phyloP scores from a whole-genome alignment of 352 stramenopile genomes.

The Globisporangium echinulatum region DNA sequence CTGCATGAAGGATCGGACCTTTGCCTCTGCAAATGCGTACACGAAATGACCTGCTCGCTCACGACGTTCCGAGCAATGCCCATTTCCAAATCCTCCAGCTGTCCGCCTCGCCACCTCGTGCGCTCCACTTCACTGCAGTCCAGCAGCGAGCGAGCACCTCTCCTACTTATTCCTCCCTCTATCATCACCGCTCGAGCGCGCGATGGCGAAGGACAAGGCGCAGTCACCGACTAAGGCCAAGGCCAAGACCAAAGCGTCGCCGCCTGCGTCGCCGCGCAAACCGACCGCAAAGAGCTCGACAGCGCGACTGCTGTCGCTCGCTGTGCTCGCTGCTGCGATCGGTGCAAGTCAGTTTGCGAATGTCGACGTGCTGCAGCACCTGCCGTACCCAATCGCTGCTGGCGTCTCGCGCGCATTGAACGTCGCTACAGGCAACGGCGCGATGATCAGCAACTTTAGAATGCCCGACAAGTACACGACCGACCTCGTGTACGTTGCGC shows the following conservation, averaged over 20 bases:
- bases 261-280: constrained; percentile 6
- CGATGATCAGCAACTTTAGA: constrained; percentile 11
- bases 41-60: too few relatives aligned
- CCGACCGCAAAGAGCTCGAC: not conserved
- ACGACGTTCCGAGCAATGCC: too few relatives aligned
- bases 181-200: too few relatives aligned
- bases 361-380: constrained; percentile 12
- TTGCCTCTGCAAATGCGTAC: too few relatives aligned
- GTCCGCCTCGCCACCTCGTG: too few relatives aligned
- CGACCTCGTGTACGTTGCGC: constrained; percentile 32
- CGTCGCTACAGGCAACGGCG: constrained; percentile 3
- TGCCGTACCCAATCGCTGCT: constrained; percentile 11
- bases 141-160: too few relatives aligned
- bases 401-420: constrained; percentile 7
- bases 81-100: not conserved
- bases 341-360: constrained; percentile 8
- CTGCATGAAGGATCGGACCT: too few relatives aligned
- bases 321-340: constrained; percentile 10
- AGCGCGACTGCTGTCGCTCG: constrained; percentile 14
- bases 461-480: constrained; percentile 61
- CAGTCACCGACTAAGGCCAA: not conserved
- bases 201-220: not conserved
- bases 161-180: too few relatives aligned
- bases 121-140: too few relatives aligned
- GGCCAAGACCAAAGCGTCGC: not conserved